phyloP scores from a whole-genome alignment of 306 rosid genomes.

The Trichosanthes cucumerina region DNA sequence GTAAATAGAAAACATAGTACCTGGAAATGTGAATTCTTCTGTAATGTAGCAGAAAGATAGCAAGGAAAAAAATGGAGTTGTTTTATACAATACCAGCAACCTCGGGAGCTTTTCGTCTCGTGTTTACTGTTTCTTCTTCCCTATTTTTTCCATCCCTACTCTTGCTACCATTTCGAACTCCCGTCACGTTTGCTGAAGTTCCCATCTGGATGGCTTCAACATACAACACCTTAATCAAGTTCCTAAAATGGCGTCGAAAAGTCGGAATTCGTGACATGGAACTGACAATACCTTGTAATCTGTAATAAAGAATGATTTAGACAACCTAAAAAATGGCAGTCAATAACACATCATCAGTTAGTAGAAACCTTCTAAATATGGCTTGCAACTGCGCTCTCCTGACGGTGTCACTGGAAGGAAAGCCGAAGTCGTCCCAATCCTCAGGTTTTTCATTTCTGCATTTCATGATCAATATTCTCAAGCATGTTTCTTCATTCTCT shows the following conservation, averaged over 20 bases:
- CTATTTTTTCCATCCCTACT: slow-evolving; percentile 11
- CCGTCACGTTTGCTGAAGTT: slow-evolving; percentile 21
- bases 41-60: neutral
- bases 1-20: neutral
- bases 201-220: slow-evolving; percentile 47
- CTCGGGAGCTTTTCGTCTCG: neutral
- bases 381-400: slow-evolving; percentile 76
- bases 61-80: neutral
- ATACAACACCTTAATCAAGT: slow-evolving; percentile 47
- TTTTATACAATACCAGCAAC: slow-evolving; percentile 17
- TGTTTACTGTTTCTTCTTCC: slow-evolving; percentile 11
- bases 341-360: neutral
- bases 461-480: slow-evolving; percentile 44
- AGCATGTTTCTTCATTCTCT: slow-evolving; percentile 45
- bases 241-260: slow-evolving; percentile 49
- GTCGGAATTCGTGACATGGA: slow-evolving; percentile 63
- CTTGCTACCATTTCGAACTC: slow-evolving; percentile 4
- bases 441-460: slow-evolving; percentile 52
- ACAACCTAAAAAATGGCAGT: neutral
- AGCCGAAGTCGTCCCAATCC: slow-evolving; percentile 57
- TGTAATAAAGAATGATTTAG: slow-evolving; percentile 8
- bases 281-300: slow-evolving; percentile 66
- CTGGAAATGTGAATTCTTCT: neutral
- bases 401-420: slow-evolving; percentile 41
- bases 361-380: slow-evolving; percentile 56